phyloP scores from a whole-genome alignment of 768 basidiomycete species.

The Kwoniella dejecticola region DNA sequence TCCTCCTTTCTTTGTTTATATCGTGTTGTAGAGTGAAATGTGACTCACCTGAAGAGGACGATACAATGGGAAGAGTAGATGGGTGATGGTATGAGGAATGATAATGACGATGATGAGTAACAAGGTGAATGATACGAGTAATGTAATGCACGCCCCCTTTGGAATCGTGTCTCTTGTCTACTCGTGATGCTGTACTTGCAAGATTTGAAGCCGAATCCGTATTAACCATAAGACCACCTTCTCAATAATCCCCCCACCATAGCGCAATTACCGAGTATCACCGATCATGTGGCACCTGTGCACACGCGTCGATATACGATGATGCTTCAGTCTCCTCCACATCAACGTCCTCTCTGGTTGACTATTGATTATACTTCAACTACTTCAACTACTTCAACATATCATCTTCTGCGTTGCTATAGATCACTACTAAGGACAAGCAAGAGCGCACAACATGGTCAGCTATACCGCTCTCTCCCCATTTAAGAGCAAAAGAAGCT shows the following conservation, averaged over 20 bases:
- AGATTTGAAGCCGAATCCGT: constrained; percentile 4
- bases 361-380: background rate
- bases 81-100: background rate
- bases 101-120: constrained; percentile 4
- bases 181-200: background rate
- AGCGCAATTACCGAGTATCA: constrained; percentile 2
- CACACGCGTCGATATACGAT: constrained; percentile 17
- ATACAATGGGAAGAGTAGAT: background rate
- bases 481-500: background rate
- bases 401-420: background rate
- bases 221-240: constrained; percentile 8
- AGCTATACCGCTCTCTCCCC: background rate
- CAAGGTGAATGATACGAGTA: background rate
- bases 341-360: constrained; percentile 14
- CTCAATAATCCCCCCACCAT: constrained; percentile 9
- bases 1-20: constrained; percentile 1
- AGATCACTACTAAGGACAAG: background rate
- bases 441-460: constrained; percentile 3
- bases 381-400: background rate
- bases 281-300: constrained; percentile 17
- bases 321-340: constrained; percentile 8
- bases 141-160: constrained; percentile 4
- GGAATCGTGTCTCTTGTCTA: background rate
- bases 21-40: too few relatives aligned
- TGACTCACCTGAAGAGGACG: too few relatives aligned